These are phyloP conservation scores for Picea glauca DNA, from an alignment of 75 land plant genomes.

Conservation along the genomic window DNA sequence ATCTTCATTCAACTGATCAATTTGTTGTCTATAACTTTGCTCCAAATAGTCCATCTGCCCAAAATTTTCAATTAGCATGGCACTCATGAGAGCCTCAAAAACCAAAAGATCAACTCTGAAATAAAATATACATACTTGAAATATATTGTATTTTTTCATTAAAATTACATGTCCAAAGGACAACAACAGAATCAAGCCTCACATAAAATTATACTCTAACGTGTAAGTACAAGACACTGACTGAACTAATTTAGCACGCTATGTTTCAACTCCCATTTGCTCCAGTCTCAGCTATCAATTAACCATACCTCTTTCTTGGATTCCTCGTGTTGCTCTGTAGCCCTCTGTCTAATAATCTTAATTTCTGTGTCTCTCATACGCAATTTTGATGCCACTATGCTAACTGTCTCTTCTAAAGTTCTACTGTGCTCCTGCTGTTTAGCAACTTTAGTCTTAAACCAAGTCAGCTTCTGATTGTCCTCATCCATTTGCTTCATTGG, in stretches of 20 bases:
- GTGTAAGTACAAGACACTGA: no score
- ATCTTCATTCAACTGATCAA: constrained; percentile 11
- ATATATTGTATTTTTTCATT: no score
- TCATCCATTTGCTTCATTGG: constrained; percentile 77
- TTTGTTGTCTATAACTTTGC: constrained; percentile 9
- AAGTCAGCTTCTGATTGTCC: constrained; percentile 55
- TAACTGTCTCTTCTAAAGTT: constrained; percentile 47
- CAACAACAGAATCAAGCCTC: no score
- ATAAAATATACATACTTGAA: no score
- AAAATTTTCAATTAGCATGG: neutral
- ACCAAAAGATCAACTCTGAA: no score
- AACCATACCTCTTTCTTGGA: constrained; percentile 56
- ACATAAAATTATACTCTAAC: no score
- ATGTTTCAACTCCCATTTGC: no score
- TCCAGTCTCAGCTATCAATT: no score
- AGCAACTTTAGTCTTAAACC: constrained; percentile 38
- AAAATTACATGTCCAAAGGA: no score
- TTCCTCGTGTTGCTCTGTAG: constrained; percentile 51
- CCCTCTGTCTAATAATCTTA: constrained; percentile 40
- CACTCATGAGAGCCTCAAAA: no score
- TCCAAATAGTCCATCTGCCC: constrained; percentile 9
- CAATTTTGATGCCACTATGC: constrained; percentile 37
- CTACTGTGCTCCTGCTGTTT: constrained; percentile 37
- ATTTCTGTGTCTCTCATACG: constrained; percentile 46
- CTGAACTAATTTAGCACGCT: no score